phyloP scores from a whole-genome alignment of 1,284 basidiomycete species.

The Ustilago xerochloae region DNA sequence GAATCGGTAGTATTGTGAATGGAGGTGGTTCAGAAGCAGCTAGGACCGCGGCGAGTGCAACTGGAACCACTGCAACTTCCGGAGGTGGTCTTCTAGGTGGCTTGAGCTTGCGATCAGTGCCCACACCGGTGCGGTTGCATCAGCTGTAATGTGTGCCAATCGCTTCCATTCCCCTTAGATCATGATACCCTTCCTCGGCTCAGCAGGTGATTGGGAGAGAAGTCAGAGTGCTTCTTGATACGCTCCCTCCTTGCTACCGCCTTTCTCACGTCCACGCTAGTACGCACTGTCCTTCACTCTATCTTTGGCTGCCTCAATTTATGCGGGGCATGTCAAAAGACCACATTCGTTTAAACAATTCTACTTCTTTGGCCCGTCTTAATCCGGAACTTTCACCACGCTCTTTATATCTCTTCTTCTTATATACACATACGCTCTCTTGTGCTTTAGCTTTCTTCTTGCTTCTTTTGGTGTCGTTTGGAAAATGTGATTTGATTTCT shows the following conservation, averaged over 20 bases:
- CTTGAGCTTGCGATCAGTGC: neutral
- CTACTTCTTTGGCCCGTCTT: neutral
- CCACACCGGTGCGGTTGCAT: neutral
- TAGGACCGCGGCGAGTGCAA: neutral
- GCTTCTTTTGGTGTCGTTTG: no score
- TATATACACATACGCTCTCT: no score
- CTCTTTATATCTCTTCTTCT: neutral
- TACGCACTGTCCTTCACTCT: neutral
- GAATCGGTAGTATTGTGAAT: neutral
- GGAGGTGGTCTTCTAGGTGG: neutral
- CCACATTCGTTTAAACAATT: neutral
- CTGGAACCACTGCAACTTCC: neutral
- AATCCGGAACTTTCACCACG: neutral
- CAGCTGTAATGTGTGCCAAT: conserved; percentile 1
- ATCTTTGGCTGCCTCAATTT: neutral
- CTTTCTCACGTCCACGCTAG: neutral
- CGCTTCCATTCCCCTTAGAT: no score
- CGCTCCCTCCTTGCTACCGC: neutral
- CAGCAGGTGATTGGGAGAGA: conserved; percentile 6
- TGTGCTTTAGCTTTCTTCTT: neutral
- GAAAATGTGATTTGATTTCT: no score
- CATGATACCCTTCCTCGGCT: neutral
- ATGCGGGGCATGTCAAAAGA: neutral
- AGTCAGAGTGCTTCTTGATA: conserved; percentile 1
- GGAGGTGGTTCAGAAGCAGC: neutral